A percentile compares a stretch with the other conserved stretches of the same genome.
Evolutionary conservation across 2,329 filamentous ascomycete species (phyloP).

Genomic region (Sarocladium oryzae): DNA sequence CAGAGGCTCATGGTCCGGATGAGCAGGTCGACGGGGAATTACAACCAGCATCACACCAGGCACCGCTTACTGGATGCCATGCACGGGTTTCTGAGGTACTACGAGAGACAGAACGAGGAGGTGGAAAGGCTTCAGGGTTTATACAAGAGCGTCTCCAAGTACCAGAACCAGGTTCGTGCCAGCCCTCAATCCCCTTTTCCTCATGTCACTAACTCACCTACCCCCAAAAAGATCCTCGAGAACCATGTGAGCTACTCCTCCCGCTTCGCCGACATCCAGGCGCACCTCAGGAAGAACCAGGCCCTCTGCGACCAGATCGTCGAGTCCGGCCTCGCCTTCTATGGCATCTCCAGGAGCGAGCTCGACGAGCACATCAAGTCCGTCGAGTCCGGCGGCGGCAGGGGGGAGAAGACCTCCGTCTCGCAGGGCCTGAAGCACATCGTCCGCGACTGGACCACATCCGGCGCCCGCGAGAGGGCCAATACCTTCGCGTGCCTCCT

Average conservation of each 20-base stretch:
- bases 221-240: conserved; percentile 51
- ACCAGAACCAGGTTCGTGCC: conserved; percentile 24
- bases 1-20: conserved; percentile 23
- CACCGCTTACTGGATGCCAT: conserved; percentile 34
- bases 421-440: conserved; percentile 50
- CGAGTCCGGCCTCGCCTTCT: conserved; percentile 36
- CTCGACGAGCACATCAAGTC: conserved; percentile 35
- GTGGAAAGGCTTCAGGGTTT: conserved; percentile 27
- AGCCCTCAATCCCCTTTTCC: no score
- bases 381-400: conserved; percentile 28
- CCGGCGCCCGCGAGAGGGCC: conserved; percentile 38
- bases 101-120: conserved; percentile 28
- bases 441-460: conserved; percentile 48
- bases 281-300: conserved; percentile 38
- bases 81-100: conserved; percentile 29
- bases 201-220: background rate
- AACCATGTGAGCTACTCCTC: conserved; percentile 50
- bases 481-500: conserved; percentile 34
- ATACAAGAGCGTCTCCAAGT: conserved; percentile 28
- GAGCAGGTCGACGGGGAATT: conserved; percentile 21
- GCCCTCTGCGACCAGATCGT: conserved; percentile 40
- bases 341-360: conserved; percentile 36
- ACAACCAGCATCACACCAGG: conserved; percentile 30
- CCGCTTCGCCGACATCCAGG: conserved; percentile 39
- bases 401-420: conserved; percentile 40